These are phyloP conservation scores for Cercophora samala DNA, from an alignment of 495 filamentous ascomycete genomes.

Conservation along the genomic window DNA sequence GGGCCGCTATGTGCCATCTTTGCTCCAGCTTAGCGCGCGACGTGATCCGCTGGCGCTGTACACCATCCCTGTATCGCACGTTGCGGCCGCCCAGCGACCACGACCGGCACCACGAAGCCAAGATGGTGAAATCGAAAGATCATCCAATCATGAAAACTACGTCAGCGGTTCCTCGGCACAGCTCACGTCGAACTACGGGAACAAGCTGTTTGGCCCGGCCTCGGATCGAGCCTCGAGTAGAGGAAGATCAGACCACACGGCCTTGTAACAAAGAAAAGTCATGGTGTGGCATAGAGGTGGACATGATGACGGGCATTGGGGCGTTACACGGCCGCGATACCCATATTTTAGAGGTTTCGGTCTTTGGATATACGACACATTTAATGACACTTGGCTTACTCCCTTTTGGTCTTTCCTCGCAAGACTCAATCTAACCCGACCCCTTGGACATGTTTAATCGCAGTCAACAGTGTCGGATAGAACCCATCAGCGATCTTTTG, in stretches of 20 bases:
- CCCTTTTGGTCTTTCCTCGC: background rate
- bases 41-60: background rate
- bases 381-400: background rate
- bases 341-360: background rate
- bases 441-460: background rate
- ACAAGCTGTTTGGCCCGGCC: background rate
- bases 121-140: background rate
- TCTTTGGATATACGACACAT: background rate
- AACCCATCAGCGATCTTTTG: conserved; percentile 3
- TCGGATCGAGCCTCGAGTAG: conserved; percentile 2
- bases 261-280: background rate
- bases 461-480: conserved; percentile 4
- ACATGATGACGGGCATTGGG: background rate
- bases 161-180: conserved; percentile 1
- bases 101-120: background rate
- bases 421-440: background rate
- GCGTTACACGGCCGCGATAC: background rate
- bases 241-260: background rate
- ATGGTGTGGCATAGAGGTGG: background rate
- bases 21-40: conserved; percentile 3
- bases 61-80: conserved; percentile 12
- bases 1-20: conserved; percentile 15
- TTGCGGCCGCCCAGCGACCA: background rate
- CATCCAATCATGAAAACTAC: background rate
- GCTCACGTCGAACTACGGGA: background rate